Evolutionary conservation across 2,329 filamentous ascomycete genomes (phyloP), one percentile per base, ranked within the genome.

Genomic region (Aschersonia sp.): DNA sequence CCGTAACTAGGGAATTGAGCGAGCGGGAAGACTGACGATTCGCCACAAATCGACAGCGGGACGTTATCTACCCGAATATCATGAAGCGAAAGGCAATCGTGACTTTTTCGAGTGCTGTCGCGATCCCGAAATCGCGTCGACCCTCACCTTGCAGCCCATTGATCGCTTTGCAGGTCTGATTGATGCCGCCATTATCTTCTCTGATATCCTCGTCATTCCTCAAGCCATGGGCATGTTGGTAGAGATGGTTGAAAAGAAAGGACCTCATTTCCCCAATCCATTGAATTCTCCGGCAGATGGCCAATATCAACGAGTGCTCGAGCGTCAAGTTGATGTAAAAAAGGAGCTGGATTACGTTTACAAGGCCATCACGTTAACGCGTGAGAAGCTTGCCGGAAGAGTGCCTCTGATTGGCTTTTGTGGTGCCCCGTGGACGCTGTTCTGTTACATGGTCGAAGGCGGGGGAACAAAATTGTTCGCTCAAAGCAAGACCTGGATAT

Each of bases 71-170:
- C 92, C 90, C 53, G 92, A 98, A 66, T 98, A 98, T 66, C 92
- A 98, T 64, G 78, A 94, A 69, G 90, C 85, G 50, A 98, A 98
- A 69, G 90, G 84, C 56, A 75, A 68, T 47, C 79, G 83, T 54
- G 92, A 98, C 70, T 98, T 98, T 70, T 98, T 98, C 72, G 87
- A 88, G 69, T 95, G 90, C 76, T 98, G 92, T 66, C 88, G 92
- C 48, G 79, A 82, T 59, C 87, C 92, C 48, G 88, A 97, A 65
- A 82, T 97, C 53, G 87, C 92, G 45, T 95, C 88, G 32, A 94
- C 85, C 40, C 71, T 98, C 56, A 98, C 92, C 5, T 77, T 98
- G 31, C 92, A 98, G 66, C 92, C 92, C 47, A 82, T 98, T 58
- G 88, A 95, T 57, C 87, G 92, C 47, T 98, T 82, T 62, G 82